These are phyloP conservation scores for Fusarium setosum DNA, from an alignment of 2,329 filamentous ascomycete species.

Conservation along the genomic window DNA sequence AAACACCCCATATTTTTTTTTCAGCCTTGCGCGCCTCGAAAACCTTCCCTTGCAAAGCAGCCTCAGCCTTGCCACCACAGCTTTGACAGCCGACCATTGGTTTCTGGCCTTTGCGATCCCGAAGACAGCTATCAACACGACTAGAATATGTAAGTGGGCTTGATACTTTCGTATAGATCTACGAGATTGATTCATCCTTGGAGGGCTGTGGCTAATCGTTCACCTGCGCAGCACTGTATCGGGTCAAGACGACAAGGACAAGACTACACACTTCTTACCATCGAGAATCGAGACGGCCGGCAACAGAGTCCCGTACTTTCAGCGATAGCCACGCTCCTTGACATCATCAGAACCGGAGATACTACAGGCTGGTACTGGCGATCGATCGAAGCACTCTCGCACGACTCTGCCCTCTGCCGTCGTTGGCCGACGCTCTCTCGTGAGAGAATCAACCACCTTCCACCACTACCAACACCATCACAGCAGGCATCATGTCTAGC, in stretches of 20 bases:
- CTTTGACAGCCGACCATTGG: slow-evolving; percentile 19
- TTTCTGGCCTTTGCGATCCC: neutral
- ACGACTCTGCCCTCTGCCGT: too few relatives aligned
- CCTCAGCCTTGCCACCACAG: slow-evolving; percentile 41
- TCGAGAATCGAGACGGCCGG: too few relatives aligned
- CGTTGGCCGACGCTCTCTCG: neutral
- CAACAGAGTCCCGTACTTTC: neutral
- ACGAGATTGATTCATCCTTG: neutral
- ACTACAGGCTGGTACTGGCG: neutral
- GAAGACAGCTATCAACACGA: slow-evolving; percentile 8
- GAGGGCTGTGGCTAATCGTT: neutral
- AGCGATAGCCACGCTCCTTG: neutral
- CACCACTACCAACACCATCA: neutral
- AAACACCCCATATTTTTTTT: neutral
- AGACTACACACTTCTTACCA: neutral
- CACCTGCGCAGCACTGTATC: neutral
- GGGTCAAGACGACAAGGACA: neutral
- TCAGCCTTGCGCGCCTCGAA: slow-evolving; percentile 38
- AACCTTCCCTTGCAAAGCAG: slow-evolving; percentile 35
- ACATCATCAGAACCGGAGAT: neutral
- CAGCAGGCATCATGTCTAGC: slow-evolving; percentile 53
- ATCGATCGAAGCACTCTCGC: neutral
- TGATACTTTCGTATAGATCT: neutral
- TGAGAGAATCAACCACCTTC: neutral
- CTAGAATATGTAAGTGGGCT: neutral